phyloP scores from a whole-genome alignment of 179 eudicot species.

The Sideroxylon spinosum region DNA sequence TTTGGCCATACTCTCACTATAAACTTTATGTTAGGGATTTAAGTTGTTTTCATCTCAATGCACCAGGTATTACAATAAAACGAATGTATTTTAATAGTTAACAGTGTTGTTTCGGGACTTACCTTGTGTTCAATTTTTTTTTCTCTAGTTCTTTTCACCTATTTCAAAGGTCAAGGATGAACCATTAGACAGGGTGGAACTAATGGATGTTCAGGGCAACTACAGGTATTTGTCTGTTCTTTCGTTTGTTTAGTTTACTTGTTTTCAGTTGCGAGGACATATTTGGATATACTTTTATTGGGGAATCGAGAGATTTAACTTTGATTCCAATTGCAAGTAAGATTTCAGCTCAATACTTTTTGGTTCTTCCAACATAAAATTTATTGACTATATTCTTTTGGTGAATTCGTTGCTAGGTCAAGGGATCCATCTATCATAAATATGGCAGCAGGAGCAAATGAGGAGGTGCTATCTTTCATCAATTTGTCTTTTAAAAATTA shows the following conservation, averaged over 20 bases:
- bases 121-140: conserved; percentile 20
- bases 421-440: conserved; percentile 57
- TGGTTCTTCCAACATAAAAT: neutral
- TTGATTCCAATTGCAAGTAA: too few species aligned
- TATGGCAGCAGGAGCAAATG: conserved; percentile 86
- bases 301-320: neutral
- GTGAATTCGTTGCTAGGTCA: conserved; percentile 32
- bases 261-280: too few species aligned
- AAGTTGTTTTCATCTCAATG: conserved; percentile 98
- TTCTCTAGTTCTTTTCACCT: conserved; percentile 85
- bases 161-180: conserved; percentile 87
- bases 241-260: neutral
- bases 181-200: conserved; percentile 51
- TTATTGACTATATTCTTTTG: neutral
- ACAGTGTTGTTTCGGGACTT: conserved; percentile 16
- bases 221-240: conserved; percentile 39
- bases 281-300: neutral
- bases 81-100: neutral
- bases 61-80: conserved; percentile 69
- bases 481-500: neutral
- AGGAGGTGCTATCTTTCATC: conserved; percentile 48
- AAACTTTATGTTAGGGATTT: conserved; percentile 85
- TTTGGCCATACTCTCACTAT: conserved; percentile 89
- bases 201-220: conserved; percentile 39
- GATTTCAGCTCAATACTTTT: too few species aligned